Evolutionary conservation across 345 rosid species (phyloP).

Genomic region (Geranium brycei): DNA sequence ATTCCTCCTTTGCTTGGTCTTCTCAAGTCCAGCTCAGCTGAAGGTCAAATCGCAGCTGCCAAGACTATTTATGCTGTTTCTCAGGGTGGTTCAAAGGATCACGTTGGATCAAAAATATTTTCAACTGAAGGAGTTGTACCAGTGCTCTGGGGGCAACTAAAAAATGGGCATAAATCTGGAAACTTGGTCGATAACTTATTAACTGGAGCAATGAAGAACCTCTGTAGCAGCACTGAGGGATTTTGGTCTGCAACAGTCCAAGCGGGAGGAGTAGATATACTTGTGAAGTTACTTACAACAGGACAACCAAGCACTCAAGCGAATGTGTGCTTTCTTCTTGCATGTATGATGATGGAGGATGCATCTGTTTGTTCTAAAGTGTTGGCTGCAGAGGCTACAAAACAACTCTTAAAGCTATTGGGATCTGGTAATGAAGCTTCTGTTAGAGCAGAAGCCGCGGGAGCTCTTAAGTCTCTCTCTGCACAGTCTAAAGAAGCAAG

Average conservation of each 20-base stretch:
- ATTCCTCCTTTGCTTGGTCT: constrained; percentile 99
- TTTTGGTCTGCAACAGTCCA: constrained; percentile 85
- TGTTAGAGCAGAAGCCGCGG: constrained; percentile 99
- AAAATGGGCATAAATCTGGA: constrained; percentile 62
- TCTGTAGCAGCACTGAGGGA: constrained; percentile 86
- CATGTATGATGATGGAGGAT: constrained; percentile 93
- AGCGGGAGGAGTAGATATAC: constrained; percentile 94
- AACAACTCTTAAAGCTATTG: constrained; percentile 71
- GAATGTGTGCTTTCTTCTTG: constrained; percentile 92
- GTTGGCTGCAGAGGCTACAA: constrained; percentile 78
- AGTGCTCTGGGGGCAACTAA: constrained; percentile 75
- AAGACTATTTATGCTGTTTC: constrained; percentile 94
- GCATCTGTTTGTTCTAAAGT: constrained; percentile 77
- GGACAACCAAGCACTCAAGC: constrained; percentile 80
- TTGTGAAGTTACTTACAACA: constrained; percentile 76
- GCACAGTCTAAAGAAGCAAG: constrained; percentile 88
- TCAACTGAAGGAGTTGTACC: constrained; percentile 99
- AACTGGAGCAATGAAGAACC: constrained; percentile 89
- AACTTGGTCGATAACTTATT: constrained; percentile 75
- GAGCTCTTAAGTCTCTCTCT: constrained; percentile 93
- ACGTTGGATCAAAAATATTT: constrained; percentile 96
- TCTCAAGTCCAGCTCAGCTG: constrained; percentile 89
- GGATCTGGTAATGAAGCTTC: constrained; percentile 93
- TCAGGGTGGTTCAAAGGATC: constrained; percentile 92
- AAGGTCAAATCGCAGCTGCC: constrained; percentile 94